Base-by-base conservation (phyloP, 306 rosid genomes). In the Prunus dulcis region DNA sequence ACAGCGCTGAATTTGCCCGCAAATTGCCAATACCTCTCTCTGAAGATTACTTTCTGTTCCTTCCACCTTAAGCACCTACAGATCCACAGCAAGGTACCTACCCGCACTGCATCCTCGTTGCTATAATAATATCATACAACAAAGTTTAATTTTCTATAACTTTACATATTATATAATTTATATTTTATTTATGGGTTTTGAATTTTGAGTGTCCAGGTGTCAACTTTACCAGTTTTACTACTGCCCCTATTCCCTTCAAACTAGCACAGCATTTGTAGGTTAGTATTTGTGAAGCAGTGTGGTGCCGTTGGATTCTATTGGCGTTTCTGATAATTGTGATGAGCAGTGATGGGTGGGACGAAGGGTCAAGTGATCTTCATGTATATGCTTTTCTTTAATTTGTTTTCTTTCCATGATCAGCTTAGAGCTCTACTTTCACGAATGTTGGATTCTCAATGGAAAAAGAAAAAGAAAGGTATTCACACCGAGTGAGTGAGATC, bases 11-110 rank as follows among this genome's bases (percentile, higher is more conserved):
- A 32, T 32, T 32, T 32, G 34, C 34, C 34, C 34, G 34, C 34
- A 30, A 30, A 30, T 30, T 30, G 34, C 34, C 34, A 30, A 30
- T 30, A 30, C 6, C 55, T 73, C 25, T 28, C 46, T 41, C 45
- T 43, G 69, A 87, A 80, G 91, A 72, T 75, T 77, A 78, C 79
- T 28, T 75, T 60, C 76, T 69, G 56, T 81, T 76, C 49, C 86
- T 87, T 85, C 80, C 62, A 78, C 56, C 67, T 51, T 51, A 78
- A 80, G 87, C 84, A 84, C 87, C 82, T 28, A 73, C 80, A 83
- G 89, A 87, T 85, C 89, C 84, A 78, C 60, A 65, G 50, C 79
- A 60, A 47, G 80, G 72, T 27, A 75, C 81, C 74, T 22, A 67
- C 71, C 72, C 52, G 45, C 73, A 69, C 76, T 55, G 20, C 9